Base-by-base conservation (phyloP, 2,329 filamentous ascomycete genomes). In the Sordariomycetes sp. region DNA sequence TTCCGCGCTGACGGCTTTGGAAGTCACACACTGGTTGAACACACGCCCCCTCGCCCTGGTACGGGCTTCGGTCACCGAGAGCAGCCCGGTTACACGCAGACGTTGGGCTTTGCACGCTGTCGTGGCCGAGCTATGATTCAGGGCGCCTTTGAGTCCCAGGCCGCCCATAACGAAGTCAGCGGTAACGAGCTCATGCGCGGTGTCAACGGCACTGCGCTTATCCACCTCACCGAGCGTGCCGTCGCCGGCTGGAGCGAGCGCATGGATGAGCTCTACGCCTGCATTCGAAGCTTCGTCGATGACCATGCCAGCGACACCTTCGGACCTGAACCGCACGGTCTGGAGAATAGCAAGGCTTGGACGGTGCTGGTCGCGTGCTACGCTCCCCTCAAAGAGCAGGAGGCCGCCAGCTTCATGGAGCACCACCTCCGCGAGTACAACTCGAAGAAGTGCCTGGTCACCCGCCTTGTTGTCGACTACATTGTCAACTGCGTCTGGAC, bases 371-470 rank as follows among this genome's bases (percentile, higher is more conserved):
- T 61, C 21, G 51, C 55, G 2, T 56, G 52, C 2, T 62, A 62
- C 37, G 48, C 53, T 21, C 58, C 58, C 6, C 48, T 64, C 16
- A 56, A 52, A 12, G 53, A 57, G 34, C 30, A 44, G 1, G 59
- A 64, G 41, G 58, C 60, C 2, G 42, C 55, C 4, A 59, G 60
- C 4, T 64, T 64, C 33, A 54, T 64, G 15, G 54, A 61, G 30
- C 53, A 51, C 35, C 61, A 64, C 33, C 49, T 64, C 16, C 54
- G 54, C 34, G 54, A 59, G 16, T 50, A 54, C 21, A 56, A 57
- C 36, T 52, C 57, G 32, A 63, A 63, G 45, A 53, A 54, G 3
- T 64, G 60, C 40, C 50, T 64, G n/a, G 55, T 64, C 12, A 62
- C 61, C 3, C 54, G 61, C 6, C 51, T 63, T 39, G 51, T 63